Evolutionary conservation across 2,329 filamentous ascomycete species (phyloP), one percentile per base, ranked within the genome.

Genomic region (Stylonectria norvegica): DNA sequence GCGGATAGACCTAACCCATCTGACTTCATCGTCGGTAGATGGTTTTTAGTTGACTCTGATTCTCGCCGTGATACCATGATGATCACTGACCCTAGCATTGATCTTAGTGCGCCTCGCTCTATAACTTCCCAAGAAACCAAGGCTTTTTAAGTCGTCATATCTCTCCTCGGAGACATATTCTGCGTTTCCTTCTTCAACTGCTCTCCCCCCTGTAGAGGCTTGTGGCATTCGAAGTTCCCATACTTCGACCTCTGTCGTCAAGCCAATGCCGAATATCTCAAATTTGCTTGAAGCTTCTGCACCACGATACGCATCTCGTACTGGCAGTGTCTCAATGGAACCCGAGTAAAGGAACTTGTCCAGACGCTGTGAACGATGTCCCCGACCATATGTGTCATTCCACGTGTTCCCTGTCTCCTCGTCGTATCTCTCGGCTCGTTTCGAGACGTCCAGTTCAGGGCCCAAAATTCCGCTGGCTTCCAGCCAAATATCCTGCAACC

Each of bases 301-400:
- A n/a, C n/a, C n/a, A n/a, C n/a, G n/a, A n/a, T 23, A 19, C 4
- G 17, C 16, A 6, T 23, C 18, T n/a, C 5, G n/a, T 4, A 33
- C 7, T 4, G 9, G 16, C 2, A 45, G 31, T 7, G 23, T 8
- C 11, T 38, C 38, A 2, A 42, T 16, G 1, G 20, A 15, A 2
- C 31, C 38, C 2, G 31, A 23, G 12, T 45, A 45, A 12, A 45
- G 20, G 11, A 45, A 45, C 17, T 42, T 45, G 12, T 45, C 42
- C 17, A 45, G 20, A 2, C 31, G 38, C 14, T 19, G 34, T 8
- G 38, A 6, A 19, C 11, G 17, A n/a, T 20, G 8, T 10, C 14
- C 5, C 4, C 10, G 27, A 2, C 20, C 20, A 10, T 20, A 23
- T 23, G 20, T 19, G 23, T 23, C 2, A 15, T 32, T 25, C 35